Conservation (phyloP, 1,284 basidiomycete species). For the Xerocomus nothofagi region DNA sequence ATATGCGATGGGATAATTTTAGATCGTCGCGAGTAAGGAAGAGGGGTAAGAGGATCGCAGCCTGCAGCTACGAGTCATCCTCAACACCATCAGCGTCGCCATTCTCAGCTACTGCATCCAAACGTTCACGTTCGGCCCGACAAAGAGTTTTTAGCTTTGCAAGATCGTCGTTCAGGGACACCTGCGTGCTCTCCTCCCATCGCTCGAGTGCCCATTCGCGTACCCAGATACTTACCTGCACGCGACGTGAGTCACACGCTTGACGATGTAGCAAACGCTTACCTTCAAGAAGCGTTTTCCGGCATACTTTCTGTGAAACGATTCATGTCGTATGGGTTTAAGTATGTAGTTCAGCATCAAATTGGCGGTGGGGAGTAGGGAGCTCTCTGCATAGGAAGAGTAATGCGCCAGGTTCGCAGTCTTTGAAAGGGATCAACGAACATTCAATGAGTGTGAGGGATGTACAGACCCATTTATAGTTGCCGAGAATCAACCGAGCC, state of each 20-base stretch:
- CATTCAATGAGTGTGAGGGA: not conserved
- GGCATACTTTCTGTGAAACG: slow-evolving; percentile 83
- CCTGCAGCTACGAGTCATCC: slow-evolving; percentile 23
- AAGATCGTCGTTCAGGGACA: slow-evolving; percentile 53
- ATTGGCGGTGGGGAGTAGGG: slow-evolving; percentile 85
- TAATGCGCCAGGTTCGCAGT: slow-evolving; percentile 89
- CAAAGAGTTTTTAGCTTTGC: slow-evolving; percentile 54
- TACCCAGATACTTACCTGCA: slow-evolving; percentile 59
- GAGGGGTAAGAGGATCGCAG: not conserved
- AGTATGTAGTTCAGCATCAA: slow-evolving; percentile 93
- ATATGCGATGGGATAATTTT: slow-evolving; percentile 28
- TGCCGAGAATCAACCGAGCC: slow-evolving; percentile 81
- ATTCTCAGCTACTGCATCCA: slow-evolving; percentile 26
- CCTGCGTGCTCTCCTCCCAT: slow-evolving; percentile 56
- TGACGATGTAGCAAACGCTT: not conserved
- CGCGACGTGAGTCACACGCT: slow-evolving; percentile 1
- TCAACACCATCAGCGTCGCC: slow-evolving; percentile 16
- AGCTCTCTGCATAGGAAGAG: slow-evolving; percentile 85
- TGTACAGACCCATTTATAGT: slow-evolving; percentile 79
- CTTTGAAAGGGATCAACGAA: slow-evolving; percentile 40
- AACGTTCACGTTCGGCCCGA: slow-evolving; percentile 37
- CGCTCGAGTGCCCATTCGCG: slow-evolving; percentile 62
- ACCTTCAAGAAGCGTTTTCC: slow-evolving; percentile 87
- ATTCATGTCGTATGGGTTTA: slow-evolving; percentile 70
- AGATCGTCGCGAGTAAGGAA: slow-evolving; percentile 12